Percentiles rank a stretch among this genome's conserved stretches.
phyloP scores from a whole-genome alignment of 352 stramenopile species.

The Globisporangium sylvaticum region DNA sequence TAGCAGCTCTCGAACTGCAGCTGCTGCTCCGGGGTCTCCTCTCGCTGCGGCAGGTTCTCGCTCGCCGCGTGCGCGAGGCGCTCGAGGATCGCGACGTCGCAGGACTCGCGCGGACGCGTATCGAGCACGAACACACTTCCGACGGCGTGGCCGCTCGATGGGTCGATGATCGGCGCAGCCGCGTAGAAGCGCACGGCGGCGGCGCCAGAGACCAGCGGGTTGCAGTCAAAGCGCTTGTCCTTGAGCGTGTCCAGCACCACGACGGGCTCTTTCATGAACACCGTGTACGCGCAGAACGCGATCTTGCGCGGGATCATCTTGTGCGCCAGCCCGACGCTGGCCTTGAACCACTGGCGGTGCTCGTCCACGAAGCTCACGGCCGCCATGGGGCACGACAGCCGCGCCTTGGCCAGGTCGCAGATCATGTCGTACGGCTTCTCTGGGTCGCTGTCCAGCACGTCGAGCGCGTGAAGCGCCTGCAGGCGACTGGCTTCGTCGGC shows the following conservation, averaged over 20 bases:
- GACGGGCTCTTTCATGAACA: slow-evolving; percentile 52
- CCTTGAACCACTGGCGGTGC: slow-evolving; percentile 77
- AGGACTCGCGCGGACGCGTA: slow-evolving; percentile 63
- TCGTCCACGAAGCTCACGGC: slow-evolving; percentile 80
- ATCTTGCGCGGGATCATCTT: slow-evolving; percentile 81
- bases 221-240: slow-evolving; percentile 86
- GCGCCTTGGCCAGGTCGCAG: slow-evolving; percentile 68
- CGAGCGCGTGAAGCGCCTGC: slow-evolving; percentile 37
- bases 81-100: slow-evolving; percentile 66
- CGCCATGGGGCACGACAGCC: slow-evolving; percentile 65
- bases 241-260: slow-evolving; percentile 87
- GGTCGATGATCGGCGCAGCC: slow-evolving; percentile 63
- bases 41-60: slow-evolving; percentile 42
- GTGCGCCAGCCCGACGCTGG: slow-evolving; percentile 60
- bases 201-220: slow-evolving; percentile 85
- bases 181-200: slow-evolving; percentile 95
- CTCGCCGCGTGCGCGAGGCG: slow-evolving; percentile 49
- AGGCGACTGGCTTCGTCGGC: slow-evolving; percentile 55
- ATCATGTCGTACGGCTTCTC: slow-evolving; percentile 77
- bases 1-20: slow-evolving; percentile 10
- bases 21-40: background rate
- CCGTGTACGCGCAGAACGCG: slow-evolving; percentile 70
- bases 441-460: slow-evolving; percentile 53
- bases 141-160: slow-evolving; percentile 47
- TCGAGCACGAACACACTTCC: slow-evolving; percentile 84